Evolutionary conservation across 495 filamentous ascomycete genomes (phyloP), one percentile per base, ranked within the genome.

Genomic region (Neurospora sp.): DNA sequence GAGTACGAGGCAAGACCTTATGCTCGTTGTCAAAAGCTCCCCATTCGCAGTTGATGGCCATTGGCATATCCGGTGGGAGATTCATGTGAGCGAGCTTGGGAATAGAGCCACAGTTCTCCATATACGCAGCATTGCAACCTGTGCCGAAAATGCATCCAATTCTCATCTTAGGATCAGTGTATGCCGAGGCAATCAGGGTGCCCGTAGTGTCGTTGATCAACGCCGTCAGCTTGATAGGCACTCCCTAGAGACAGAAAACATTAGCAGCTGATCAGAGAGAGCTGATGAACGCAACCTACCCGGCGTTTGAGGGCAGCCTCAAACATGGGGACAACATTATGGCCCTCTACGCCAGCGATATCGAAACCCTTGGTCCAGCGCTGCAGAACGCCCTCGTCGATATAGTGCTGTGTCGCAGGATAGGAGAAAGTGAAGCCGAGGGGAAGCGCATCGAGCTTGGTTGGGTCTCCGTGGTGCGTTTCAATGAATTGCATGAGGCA

Each of bases 361-460:
- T 99, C 96, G 79, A 99, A 99, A 3, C 96, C 96, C 86, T 99
- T 99, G 73, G 96, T 99, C 96, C 96, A 99, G 73, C 96, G 90
- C 81, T 99, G 96, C 73, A 99, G 86, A 53, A 98, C 86, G 76
- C 96, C 96, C 79, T 98, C 93, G 78, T 99, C 93, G 78, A 99
- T 94, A 83, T 96, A 97, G 44, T 98, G 89, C 81, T 99, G 96
- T 14, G 94, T 96, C 38, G 94, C 96, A 3, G 96, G 96, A 79
- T 98, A 99, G 9, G 96, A 98, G 85, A 99, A 99, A 71, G 96
- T 99, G 85, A 99, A 99, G 80, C 96, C 96, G 59, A 98, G 88
- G 5, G 93, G 93, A 22, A 98, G 83, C 76, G 89, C 87, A 22
- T 88, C 86, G 39, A 90, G 73, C 73, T 90, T 82, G 72, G 86